A percentile compares a stretch with the other conserved stretches of the same genome.
phyloP scores from a whole-genome alignment of 495 filamentous ascomycete species.

The Penicillium soppii region DNA sequence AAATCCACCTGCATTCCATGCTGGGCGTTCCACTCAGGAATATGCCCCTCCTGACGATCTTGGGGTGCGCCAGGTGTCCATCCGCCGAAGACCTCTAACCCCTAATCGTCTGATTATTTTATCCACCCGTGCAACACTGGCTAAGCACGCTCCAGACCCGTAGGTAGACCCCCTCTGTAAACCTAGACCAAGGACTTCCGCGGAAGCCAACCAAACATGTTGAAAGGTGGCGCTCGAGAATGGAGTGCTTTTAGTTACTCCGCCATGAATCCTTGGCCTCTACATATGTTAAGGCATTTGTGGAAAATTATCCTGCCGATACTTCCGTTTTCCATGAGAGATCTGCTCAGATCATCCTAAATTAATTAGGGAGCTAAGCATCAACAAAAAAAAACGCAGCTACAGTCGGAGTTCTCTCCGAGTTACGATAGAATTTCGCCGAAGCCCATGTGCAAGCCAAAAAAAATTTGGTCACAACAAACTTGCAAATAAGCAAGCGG shows the following conservation, averaged over 20 bases:
- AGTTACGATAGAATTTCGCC: background rate
- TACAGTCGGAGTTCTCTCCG: background rate
- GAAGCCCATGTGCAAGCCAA: background rate
- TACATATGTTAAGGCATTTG: background rate
- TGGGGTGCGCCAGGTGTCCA: background rate
- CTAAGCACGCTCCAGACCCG: no score
- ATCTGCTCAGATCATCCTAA: background rate
- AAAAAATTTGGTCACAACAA: background rate
- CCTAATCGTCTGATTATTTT: slow-evolving; percentile 1
- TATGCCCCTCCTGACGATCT: slow-evolving; percentile 10
- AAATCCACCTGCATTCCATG: slow-evolving; percentile 7
- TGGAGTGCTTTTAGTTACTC: background rate
- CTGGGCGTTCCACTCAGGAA: background rate
- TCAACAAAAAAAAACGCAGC: background rate
- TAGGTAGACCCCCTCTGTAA: background rate
- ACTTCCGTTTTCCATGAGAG: background rate
- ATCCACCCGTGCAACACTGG: background rate
- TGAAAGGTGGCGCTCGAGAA: background rate
- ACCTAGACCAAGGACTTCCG: background rate
- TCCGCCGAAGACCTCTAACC: slow-evolving; percentile 2
- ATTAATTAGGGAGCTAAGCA: background rate
- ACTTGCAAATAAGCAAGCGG: background rate
- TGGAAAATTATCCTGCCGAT: background rate
- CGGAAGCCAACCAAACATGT: background rate
- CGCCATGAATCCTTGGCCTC: background rate